Base-by-base conservation (phyloP, 306 rosid species). In the Alnus rubra region DNA sequence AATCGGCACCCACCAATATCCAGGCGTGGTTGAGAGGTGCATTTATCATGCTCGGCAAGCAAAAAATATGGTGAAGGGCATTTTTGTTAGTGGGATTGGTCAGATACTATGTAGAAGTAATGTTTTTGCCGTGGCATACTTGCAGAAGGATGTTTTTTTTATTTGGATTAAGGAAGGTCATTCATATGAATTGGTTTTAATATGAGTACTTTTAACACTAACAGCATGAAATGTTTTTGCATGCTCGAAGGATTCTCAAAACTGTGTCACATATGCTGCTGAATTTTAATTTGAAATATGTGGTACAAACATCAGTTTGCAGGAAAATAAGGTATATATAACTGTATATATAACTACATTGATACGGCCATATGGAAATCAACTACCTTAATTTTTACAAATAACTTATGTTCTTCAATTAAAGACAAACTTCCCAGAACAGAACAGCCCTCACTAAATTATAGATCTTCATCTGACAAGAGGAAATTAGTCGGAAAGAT, bases 1-100 rank as follows among this genome's bases (percentile, higher is more conserved):
- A 84, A 84, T 73, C 51, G 51, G 71, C 69, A 75, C 10, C 87
- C 78, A 28, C 87, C 86, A 42, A 42, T 42, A 54, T 33, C 75
- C 10, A 48, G 16, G 19, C 83, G 76, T 37, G 31, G 47, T 37
- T 63, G 80, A 79, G 77, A 83, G 30, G 78, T 18, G 33, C 52
- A 42, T 9, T 15, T 18, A 9, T 18, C 18, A 18, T 37, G 70
- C 31, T 79, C 67, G 75, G 78, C 65, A 63, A 75, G 74, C 39
- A 60, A 37, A 44, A 31, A 47, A 42, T 23, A 50, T 13, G 71
- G 69, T 4, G 45, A 11, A 33, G 67, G 39, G 69, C 53, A 47
- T 39, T 44, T 74, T 56, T 58, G 9, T 9, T 78, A 28, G 64
- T 72, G 28, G 16, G 35, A 6, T 67, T 8, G 73, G 14, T 82